Base-by-base conservation (phyloP, 2,329 filamentous ascomycete genomes). In the Sporothrix humicola region DNA sequence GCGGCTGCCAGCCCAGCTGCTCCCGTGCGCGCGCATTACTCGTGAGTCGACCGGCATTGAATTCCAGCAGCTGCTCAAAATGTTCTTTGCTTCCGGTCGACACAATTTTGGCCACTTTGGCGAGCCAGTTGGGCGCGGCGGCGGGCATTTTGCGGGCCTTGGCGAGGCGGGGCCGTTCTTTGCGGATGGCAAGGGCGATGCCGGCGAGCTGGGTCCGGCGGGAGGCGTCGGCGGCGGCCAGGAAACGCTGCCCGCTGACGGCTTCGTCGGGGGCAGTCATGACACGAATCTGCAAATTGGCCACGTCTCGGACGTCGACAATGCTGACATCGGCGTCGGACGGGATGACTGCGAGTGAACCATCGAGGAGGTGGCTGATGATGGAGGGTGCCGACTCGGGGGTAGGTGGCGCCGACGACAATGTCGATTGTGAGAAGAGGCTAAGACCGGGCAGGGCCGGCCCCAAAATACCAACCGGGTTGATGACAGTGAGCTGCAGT, bases 401-500 rank as follows among this genome's bases (percentile, higher is more conserved):
- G 7, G 31, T 37, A 2, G 31, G 31, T 37, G 31, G 4, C 31
- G 31, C 31, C 31, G 31, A 37, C 31, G 31, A 37, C 31, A 37
- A 37, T 37, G 31, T 37, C 31, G 31, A 37, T 37, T 37, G 31
- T 37, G 31, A 37, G 31, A 37, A 37, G 7, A 37, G 3, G 7
- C 31, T 3, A 5, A 54, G 9, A 7, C 52, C 69, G 37, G 54
- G 20, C 23, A 69, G 37, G 2, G 59, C 10, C 1, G 73, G 73
- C 7, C 73, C 73, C 6, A 42, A 52, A 3, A 59, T 52, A n/a
- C 56, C 46, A 3, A 59, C 44, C 9, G 73, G 73, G 54, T 74
- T 72, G 73, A 74, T 5, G 15, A 70, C 63, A 4, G 83, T 85
- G 10, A 89, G 78, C 58, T 72, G 56, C 15, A 52, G 12, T 42